Evolutionary conservation across 805 yeast species (phyloP), one percentile per base, ranked within the genome.

Genomic region (Starmerella gropengiesseri): DNA sequence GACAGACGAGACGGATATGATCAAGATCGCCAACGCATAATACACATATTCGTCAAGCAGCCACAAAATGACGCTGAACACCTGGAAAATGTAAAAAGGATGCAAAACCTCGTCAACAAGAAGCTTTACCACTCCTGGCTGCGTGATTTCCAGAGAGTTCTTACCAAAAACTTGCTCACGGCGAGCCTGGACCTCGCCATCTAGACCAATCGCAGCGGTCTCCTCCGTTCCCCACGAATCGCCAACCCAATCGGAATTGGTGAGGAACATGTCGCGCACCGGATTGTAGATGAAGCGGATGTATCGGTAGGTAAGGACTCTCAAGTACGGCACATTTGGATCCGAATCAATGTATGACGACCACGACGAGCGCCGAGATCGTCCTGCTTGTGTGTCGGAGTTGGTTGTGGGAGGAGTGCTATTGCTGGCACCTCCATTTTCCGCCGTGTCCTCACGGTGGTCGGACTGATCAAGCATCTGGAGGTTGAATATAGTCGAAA

Each of bases 41-140:
- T 89, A 91, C 59, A 79, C 82, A 61, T 93, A 91, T 53, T 82
- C 80, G 60, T 91, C 99, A 13, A 85, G 74, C 9, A 85, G 70
- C 99, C 99, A 91, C 34, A 91, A 66, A 25, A 87, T 64, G 43
- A 91, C 81, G 3, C 96, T 86, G 58, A 89, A 89, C 1, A 89
- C 78, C 65, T 91, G 99, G 60, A 91, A 91, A 32, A 93, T 73
- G 60, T 91, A 91, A 59, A 91, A 91, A 1, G 99, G 99, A 60
- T 91, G 97, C 31, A 91, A 64, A 0, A 86, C 84, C 60, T 91
- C 98, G 55, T 85, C 94, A 20, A 81, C 66, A 27, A 91, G 66
- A 34, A 91, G 68, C 56, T 77, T 75, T 0, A 65, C 26, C 1
- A 75, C 65, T 1, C 87, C 59, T 48, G 86, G 89, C 45, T 81